Evolutionary conservation across 108 stramenopile species (phyloP), one percentile per base, ranked within the genome.

Genomic region (Aureococcus anophagefferens): DNA sequence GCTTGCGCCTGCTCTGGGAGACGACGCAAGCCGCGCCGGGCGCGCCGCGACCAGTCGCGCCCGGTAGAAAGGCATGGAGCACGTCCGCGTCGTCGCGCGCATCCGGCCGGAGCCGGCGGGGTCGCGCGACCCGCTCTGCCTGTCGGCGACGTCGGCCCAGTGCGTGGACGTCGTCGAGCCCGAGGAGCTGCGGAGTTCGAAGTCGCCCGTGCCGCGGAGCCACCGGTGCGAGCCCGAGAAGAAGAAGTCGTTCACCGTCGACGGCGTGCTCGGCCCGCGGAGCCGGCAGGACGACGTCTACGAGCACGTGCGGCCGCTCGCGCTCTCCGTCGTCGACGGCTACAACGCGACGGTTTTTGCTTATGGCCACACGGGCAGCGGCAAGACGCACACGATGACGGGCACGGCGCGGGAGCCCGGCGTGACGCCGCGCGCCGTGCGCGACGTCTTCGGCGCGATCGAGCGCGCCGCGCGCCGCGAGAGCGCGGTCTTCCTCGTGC

Each of bases 321-420:
- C 13, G 5, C 40, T 11, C 13, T 44, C 40, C 5, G 40, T 13
- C 5, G 40, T 13, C 5, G 63, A 81, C 30, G 83, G 83, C 46
- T 83, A 78, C 73, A 83, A 83, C 77, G 72, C 82, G 30, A 83
- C 82, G 21, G 78, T 83, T 28, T 83, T 83, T 35, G 80, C 80
- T 4, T 81, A 81, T 51, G 82, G 82, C 7, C 70, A 71, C 40
- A 83, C 82, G 17, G 82, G 82, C 1, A 31, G 0, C 51, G 80
- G 81, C 11, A 82, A 82, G 51, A 79, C 81, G 33, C 72, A 76
- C 76, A 82, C 79, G 17, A 83, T 83, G 82, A 80, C 77, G 34
- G 82, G 82, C 11, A 76, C 69, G 29, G 68, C 45, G 17, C 29
- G 29, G 51, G 44, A 67, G 62, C 78, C 80, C 64, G 80, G 80